These are phyloP conservation scores for Cercospora zeina DNA, from an alignment of 2,329 filamentous ascomycete genomes.

Conservation along the genomic window DNA sequence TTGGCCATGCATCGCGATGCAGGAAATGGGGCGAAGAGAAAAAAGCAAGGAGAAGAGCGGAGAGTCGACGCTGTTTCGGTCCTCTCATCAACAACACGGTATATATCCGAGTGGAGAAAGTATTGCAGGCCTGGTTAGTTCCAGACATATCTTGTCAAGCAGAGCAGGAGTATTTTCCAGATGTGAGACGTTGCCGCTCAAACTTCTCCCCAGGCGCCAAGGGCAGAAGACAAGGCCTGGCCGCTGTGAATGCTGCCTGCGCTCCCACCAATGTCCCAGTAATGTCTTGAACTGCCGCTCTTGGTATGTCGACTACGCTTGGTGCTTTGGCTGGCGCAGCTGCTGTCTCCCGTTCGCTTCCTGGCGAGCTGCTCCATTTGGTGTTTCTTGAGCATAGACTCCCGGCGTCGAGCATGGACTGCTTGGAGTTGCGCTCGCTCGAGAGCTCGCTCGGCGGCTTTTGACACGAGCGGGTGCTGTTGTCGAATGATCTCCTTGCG, in stretches of 20 bases:
- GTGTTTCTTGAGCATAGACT: constrained; percentile 26
- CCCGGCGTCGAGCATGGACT: constrained; percentile 23
- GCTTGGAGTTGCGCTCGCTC: constrained; percentile 38
- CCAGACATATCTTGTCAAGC: not conserved
- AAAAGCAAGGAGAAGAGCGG: not conserved
- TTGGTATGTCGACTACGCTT: constrained; percentile 65
- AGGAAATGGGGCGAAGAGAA: not conserved
- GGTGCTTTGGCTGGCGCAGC: constrained; percentile 85
- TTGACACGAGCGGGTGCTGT: constrained; percentile 80
- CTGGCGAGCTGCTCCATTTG: constrained; percentile 48
- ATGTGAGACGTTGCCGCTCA: constrained; percentile 37
- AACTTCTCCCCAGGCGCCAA: constrained; percentile 79
- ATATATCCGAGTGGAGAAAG: not conserved
- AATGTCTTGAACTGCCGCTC: constrained; percentile 69
- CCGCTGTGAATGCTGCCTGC: constrained; percentile 65
- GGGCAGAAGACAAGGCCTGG: constrained; percentile 40
- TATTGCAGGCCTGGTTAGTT: not conserved
- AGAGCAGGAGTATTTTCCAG: not conserved
- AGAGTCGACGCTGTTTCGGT: constrained; percentile 6
- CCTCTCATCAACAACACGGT: not conserved
- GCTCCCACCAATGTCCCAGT: constrained; percentile 87
- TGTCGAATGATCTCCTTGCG: constrained; percentile 82
- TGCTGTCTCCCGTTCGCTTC: constrained; percentile 51
- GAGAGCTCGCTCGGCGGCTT: constrained; percentile 49
- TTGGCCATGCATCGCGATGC: constrained; percentile 4